These are phyloP conservation scores for Pseudogymnoascus sp. DNA, from an alignment of 2,329 filamentous ascomycete genomes.

Conservation along the genomic window DNA sequence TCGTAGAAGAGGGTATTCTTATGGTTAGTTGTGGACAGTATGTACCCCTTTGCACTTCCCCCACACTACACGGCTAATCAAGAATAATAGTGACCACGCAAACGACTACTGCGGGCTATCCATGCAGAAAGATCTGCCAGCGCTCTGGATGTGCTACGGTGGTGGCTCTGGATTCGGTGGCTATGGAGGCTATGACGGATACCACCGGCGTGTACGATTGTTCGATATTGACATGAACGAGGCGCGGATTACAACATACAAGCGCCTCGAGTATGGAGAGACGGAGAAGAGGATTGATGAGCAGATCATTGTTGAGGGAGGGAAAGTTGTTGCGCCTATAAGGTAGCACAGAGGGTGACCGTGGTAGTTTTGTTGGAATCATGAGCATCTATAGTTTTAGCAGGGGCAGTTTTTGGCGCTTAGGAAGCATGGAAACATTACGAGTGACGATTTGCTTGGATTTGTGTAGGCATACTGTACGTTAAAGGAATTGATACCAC, in stretches of 20 bases:
- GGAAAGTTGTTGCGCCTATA: constrained; percentile 32
- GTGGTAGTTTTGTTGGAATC: not conserved
- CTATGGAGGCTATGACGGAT: constrained; percentile 85
- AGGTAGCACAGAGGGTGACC: not conserved
- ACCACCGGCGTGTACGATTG: constrained; percentile 73
- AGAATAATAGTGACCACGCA: constrained; percentile 65
- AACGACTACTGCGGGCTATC: constrained; percentile 90
- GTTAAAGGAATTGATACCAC: constrained; percentile 7
- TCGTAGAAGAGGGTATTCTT: constrained; percentile 77
- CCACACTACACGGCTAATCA: constrained; percentile 18
- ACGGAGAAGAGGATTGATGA: constrained; percentile 49
- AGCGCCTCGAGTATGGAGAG: constrained; percentile 68
- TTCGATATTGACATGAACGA: constrained; percentile 93
- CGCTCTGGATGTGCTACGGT: constrained; percentile 97
- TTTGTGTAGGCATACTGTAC: constrained; percentile 6
- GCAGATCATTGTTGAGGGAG: constrained; percentile 60
- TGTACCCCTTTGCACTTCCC: constrained; percentile 31
- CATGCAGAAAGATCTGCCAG: constrained; percentile 39
- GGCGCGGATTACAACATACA: constrained; percentile 85
- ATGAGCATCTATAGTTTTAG: not conserved
- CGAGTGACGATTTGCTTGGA: constrained; percentile 4
- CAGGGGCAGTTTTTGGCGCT: not conserved
- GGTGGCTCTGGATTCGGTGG: constrained; percentile 89
- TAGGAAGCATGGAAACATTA: not conserved
- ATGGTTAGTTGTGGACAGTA: constrained; percentile 89